phyloP scores from a whole-genome alignment of 345 rosid genomes.

The Camelina sativa region DNA sequence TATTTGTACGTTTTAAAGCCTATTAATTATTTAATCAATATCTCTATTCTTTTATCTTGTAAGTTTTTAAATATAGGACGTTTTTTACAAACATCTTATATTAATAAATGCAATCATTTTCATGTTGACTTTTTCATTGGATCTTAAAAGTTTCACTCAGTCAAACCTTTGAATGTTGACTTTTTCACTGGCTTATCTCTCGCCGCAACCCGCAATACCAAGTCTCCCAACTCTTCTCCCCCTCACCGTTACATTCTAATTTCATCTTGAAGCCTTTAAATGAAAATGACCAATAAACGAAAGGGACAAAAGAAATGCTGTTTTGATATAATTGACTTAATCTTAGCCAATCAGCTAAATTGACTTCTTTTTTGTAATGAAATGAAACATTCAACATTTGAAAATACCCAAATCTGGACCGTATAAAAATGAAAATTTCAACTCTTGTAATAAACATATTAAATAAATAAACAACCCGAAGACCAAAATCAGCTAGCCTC shows the following conservation, averaged over 20 bases:
- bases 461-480: slow-evolving; percentile 21
- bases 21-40: too few relatives aligned
- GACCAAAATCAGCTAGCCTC: slow-evolving; percentile 5
- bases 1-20: too few relatives aligned
- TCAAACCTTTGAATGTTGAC: slow-evolving; percentile 36
- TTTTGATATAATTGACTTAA: slow-evolving; percentile 11
- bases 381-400: slow-evolving; percentile 12
- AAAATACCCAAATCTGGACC: slow-evolving; percentile 11
- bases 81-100: too few relatives aligned
- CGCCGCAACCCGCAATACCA: not conserved
- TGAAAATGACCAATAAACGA: not conserved
- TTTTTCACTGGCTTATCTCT: not conserved
- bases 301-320: not conserved
- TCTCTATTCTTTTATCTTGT: too few relatives aligned
- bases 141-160: slow-evolving; percentile 22
- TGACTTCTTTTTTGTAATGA: slow-evolving; percentile 7
- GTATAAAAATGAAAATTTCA: slow-evolving; percentile 38
- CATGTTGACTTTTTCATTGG: not conserved
- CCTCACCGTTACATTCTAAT: not conserved
- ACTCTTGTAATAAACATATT: slow-evolving; percentile 14
- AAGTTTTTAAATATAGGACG: too few relatives aligned
- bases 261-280: slow-evolving; percentile 2
- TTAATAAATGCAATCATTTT: too few relatives aligned
- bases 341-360: slow-evolving; percentile 9
- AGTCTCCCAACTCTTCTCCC: not conserved